Conservation (phyloP, 1,139 yeast genomes). For the Magnusiomyces magnusii region DNA sequence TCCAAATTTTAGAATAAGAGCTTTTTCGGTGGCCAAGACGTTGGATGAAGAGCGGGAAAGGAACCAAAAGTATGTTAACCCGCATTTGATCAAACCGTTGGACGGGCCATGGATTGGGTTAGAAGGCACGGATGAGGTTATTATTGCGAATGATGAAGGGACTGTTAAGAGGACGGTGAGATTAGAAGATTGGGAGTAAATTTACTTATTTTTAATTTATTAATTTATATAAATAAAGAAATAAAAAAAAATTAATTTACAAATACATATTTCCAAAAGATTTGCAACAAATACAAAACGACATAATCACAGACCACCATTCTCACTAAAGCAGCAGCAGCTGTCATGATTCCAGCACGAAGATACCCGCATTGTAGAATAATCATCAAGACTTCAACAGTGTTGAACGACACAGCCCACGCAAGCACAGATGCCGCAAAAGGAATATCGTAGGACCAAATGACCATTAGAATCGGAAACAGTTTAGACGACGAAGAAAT, state of each 20-base stretch:
- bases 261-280: conserved; percentile 8
- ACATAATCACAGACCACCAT: conserved; percentile 20
- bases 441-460: conserved; percentile 91
- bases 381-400: conserved; percentile 57
- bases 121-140: conserved; percentile 51
- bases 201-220: no score
- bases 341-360: conserved; percentile 31
- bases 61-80: conserved; percentile 68
- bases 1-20: conserved; percentile 9
- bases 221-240: no score
- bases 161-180: conserved; percentile 42
- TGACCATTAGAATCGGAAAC: conserved; percentile 88
- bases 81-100: conserved; percentile 55
- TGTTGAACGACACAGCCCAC: conserved; percentile 53
- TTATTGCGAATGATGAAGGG: conserved; percentile 55
- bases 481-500: conserved; percentile 72
- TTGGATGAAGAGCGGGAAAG: conserved; percentile 62
- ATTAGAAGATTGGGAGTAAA: conserved; percentile 44
- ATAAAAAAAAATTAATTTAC: no score
- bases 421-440: conserved; percentile 55
- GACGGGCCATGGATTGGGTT: conserved; percentile 80
- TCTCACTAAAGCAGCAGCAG: conserved; percentile 21
- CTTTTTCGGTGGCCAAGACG: conserved; percentile 36
- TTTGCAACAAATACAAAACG: conserved; percentile 1
- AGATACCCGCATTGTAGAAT: conserved; percentile 42